phyloP scores from a whole-genome alignment of 2,329 filamentous ascomycete genomes.

The Sphaerulina vaccinii region DNA sequence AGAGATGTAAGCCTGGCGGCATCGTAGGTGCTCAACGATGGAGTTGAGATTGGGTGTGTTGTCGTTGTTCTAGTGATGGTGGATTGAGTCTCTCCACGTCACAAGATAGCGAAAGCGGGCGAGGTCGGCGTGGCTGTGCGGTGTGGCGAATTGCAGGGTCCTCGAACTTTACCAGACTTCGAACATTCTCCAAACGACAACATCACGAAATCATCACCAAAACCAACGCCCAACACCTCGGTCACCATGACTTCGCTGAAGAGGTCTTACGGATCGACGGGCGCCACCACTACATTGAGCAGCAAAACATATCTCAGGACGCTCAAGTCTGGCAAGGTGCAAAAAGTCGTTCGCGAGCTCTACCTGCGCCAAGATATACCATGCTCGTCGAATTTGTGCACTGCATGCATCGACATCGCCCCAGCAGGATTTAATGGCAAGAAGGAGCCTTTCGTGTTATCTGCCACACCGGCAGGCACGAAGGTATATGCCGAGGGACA shows the following conservation, averaged over 20 bases:
- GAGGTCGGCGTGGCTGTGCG: neutral
- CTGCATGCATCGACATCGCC: slow-evolving; percentile 66
- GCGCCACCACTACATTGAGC: slow-evolving; percentile 68
- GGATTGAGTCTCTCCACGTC: neutral
- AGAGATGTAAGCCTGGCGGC: slow-evolving; percentile 39
- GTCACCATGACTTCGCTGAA: slow-evolving; percentile 61
- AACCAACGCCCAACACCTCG: neutral
- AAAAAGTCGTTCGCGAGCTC: slow-evolving; percentile 96
- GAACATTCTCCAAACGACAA: neutral
- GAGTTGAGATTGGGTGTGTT: slow-evolving; percentile 15
- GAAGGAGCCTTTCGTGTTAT: slow-evolving; percentile 80
- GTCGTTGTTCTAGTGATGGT: slow-evolving; percentile 1
- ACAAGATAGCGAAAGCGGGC: neutral
- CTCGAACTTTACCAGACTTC: neutral
- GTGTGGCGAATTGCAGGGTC: slow-evolving; percentile 11
- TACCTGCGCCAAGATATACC: slow-evolving; percentile 96
- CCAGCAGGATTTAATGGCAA: slow-evolving; percentile 77
- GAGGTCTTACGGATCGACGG: slow-evolving; percentile 55
- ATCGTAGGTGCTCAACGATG: slow-evolving; percentile 30
- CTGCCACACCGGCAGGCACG: slow-evolving; percentile 81
- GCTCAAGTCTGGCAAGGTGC: slow-evolving; percentile 92
- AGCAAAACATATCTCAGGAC: slow-evolving; percentile 96
- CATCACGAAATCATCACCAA: neutral
- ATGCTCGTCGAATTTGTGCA: slow-evolving; percentile 89
- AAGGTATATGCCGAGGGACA: slow-evolving; percentile 81